A percentile compares a stretch with the other conserved stretches of the same genome.
Conservation (phyloP, 805 yeast genomes). For the Sugiyamaella lignohabitans region DNA sequence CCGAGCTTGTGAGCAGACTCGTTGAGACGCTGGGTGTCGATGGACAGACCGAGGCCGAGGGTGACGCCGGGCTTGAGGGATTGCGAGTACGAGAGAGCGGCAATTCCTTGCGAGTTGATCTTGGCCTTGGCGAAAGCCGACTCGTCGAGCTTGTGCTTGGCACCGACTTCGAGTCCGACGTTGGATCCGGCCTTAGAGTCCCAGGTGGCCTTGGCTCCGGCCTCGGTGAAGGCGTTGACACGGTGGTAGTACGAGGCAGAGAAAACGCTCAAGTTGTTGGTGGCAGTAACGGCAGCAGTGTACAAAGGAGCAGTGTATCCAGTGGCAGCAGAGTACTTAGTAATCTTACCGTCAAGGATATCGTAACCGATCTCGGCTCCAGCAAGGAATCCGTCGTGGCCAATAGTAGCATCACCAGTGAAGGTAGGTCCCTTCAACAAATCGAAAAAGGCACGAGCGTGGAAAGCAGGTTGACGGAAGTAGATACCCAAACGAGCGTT, state of each 20-base stretch:
- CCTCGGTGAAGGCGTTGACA: constrained; percentile 86
- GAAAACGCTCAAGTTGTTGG: constrained; percentile 80
- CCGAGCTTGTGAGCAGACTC: constrained; percentile 99
- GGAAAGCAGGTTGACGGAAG: constrained; percentile 88
- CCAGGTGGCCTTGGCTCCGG: constrained; percentile 96
- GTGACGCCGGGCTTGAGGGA: constrained; percentile 93
- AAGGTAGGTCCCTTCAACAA: constrained; percentile 92
- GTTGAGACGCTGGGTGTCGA: constrained; percentile 89
- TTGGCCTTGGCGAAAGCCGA: constrained; percentile 92
- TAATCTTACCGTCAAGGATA: constrained; percentile 83
- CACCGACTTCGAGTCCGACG: constrained; percentile 91
- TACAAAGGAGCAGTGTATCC: constrained; percentile 89
- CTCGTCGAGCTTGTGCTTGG: constrained; percentile 86
- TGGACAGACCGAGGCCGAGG: constrained; percentile 93
- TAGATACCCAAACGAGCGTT: constrained; percentile 83
- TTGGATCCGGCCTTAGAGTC: constrained; percentile 72
- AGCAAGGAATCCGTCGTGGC: constrained; percentile 93
- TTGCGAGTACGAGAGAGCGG: constrained; percentile 92
- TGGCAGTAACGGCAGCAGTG: constrained; percentile 77
- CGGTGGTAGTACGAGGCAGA: constrained; percentile 96
- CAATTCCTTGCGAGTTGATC: constrained; percentile 91
- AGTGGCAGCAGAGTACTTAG: constrained; percentile 87
- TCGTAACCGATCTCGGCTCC: constrained; percentile 98
- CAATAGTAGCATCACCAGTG: constrained; percentile 89
- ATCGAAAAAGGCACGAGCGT: constrained; percentile 93